Percentiles rank a stretch among this genome's conserved stretches.
phyloP scores from a whole-genome alignment of 208 protist genomes.

The Crithidia expoeki region DNA sequence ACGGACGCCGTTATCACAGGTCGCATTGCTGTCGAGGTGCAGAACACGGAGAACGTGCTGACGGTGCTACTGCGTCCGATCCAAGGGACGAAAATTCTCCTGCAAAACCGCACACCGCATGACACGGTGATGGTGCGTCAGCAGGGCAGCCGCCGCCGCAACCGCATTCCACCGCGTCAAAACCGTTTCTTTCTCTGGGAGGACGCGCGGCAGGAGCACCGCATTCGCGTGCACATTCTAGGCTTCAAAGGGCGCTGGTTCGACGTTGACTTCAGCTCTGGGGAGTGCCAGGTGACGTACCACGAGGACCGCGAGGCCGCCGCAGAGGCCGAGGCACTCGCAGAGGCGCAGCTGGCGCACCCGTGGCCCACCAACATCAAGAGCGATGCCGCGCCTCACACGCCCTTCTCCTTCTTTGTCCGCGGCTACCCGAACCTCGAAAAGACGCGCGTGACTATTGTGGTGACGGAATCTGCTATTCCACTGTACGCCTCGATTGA shows the following conservation, averaged over 20 bases:
- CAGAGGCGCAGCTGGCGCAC: conserved; percentile 26
- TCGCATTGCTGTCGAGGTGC: conserved; percentile 64
- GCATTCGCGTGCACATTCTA: conserved; percentile 62
- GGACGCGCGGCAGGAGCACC: conserved; percentile 55
- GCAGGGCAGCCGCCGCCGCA: conserved; percentile 61
- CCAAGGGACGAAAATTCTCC: conserved; percentile 63
- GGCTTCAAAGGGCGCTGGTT: conserved; percentile 76
- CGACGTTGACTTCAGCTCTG: conserved; percentile 77
- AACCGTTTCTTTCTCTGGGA: conserved; percentile 87
- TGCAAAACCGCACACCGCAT: conserved; percentile 70
- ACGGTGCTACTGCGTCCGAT: conserved; percentile 60
- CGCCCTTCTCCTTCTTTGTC: conserved; percentile 52
- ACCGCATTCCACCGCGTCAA: conserved; percentile 61
- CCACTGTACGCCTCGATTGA: conserved; percentile 54
- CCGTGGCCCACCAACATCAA: conserved; percentile 25
- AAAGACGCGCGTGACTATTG: conserved; percentile 61
- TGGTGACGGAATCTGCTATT: conserved; percentile 56
- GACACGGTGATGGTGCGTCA: conserved; percentile 68
- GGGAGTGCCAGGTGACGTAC: conserved; percentile 61
- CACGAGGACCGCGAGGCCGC: conserved; percentile 31
- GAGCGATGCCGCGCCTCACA: conserved; percentile 8
- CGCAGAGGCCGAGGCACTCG: conserved; percentile 20
- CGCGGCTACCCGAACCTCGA: conserved; percentile 62
- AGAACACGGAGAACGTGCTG: conserved; percentile 61
- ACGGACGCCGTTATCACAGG: conserved; percentile 71